These are phyloP conservation scores for Penicillium antarcticum DNA, from an alignment of 495 filamentous ascomycete genomes.

Conservation along the genomic window DNA sequence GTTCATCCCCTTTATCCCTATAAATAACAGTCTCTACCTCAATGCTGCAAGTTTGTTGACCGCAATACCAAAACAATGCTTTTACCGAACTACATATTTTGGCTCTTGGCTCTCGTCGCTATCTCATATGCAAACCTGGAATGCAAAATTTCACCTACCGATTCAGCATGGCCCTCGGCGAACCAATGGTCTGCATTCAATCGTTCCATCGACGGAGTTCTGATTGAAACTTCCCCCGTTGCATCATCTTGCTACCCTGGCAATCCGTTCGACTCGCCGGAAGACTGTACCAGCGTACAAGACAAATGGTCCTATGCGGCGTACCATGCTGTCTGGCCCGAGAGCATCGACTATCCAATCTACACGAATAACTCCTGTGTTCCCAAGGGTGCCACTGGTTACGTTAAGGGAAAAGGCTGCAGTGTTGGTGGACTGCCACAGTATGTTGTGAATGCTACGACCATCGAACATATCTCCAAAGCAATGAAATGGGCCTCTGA, in stretches of 20 bases:
- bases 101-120: too few relatives aligned
- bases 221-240: slow-evolving; percentile 18
- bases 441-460: slow-evolving; percentile 34
- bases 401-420: slow-evolving; percentile 15
- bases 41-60: too few relatives aligned
- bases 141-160: slow-evolving; percentile 18
- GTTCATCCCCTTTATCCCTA: too few relatives aligned
- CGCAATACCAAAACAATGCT: too few relatives aligned
- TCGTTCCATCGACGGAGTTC: slow-evolving; percentile 13
- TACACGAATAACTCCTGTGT: slow-evolving; percentile 26
- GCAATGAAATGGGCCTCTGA: slow-evolving; percentile 46
- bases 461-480: slow-evolving; percentile 18
- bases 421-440: slow-evolving; percentile 20
- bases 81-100: too few relatives aligned
- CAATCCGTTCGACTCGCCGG: slow-evolving; percentile 14
- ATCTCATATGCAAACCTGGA: neutral
- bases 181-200: slow-evolving; percentile 27
- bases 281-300: slow-evolving; percentile 17
- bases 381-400: slow-evolving; percentile 15
- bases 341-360: slow-evolving; percentile 19
- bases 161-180: slow-evolving; percentile 22
- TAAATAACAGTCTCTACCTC: too few relatives aligned
- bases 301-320: slow-evolving; percentile 17
- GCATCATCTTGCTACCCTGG: slow-evolving; percentile 26
- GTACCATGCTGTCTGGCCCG: slow-evolving; percentile 19